Base-by-base conservation (phyloP, 1,139 yeast species). In the Yamadazyma mexicana region DNA sequence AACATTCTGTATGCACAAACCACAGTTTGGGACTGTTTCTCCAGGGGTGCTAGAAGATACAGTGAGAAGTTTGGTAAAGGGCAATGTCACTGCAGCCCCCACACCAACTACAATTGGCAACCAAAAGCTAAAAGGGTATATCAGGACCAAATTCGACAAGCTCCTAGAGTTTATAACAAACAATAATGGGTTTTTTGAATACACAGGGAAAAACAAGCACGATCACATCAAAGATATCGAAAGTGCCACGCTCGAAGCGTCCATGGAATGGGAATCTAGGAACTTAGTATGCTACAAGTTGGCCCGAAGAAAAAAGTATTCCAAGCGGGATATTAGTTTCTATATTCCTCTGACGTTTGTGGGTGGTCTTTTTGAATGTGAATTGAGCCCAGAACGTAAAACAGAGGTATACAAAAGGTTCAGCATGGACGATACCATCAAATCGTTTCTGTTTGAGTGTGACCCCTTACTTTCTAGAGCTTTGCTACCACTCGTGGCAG, bases 311-410 rank as follows among this genome's bases (percentile, higher is more conserved):
- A 76, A 77, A 52, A 75, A 78, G 51, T 84, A 80, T 50, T 79
- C 81, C 1, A 56, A 58, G 25, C 62, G 84, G 35, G 58, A 70
- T 17, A 47, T 77, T 26, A 66, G 75, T 5, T 56, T 81, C 15
- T 83, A 73, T 50, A 61, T 79, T 18, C 88, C 91, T 0, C 65
- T 69, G 33, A 73, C 83, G 0, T 73, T 78, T 58, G 77, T 85
- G 1, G 94, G 94, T 5, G 91, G 83, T 0, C 48, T 85, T 6
- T 85, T 72, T 54, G 73, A 73, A 46, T 81, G 87, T 51, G 64
- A 72, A 2, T 46, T 74, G 1, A 54, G 68, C 2, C 43, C 48
- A 6, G 58, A 43, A 40, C 45, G 28, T 48, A 62, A 54, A 38
- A 40, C 39, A 11, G 40, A 51, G 27, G 43, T 61, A 2, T 51